Evolutionary conservation across 257 asterid genomes (phyloP).

Genomic region (Echium plantagineum): DNA sequence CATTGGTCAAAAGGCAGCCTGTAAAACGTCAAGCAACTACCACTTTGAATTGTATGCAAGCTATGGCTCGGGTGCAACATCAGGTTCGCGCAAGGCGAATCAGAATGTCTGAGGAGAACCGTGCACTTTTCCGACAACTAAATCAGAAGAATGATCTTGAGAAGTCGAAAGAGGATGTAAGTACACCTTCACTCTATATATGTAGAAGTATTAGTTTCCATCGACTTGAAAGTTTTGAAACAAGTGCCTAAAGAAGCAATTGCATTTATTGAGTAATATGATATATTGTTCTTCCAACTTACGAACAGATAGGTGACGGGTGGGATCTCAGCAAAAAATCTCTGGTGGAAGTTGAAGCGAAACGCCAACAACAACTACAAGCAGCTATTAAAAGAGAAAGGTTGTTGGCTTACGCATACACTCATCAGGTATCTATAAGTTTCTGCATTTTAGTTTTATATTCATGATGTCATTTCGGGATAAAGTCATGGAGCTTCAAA

Average conservation of each 20-base stretch:
- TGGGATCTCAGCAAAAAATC: conserved; percentile 62
- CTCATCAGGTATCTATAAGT: conserved; percentile 46
- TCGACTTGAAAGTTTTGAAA: too few species aligned
- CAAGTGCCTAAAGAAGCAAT: too few species aligned
- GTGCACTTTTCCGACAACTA: conserved; percentile 56
- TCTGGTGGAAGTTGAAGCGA: conserved; percentile 56
- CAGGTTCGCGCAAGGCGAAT: conserved; percentile 55
- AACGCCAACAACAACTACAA: conserved; percentile 37
- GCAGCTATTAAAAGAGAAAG: conserved; percentile 79
- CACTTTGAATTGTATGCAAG: conserved; percentile 61
- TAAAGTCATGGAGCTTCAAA: not conserved
- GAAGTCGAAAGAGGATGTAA: conserved; percentile 47
- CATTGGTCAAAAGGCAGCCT: conserved; percentile 48
- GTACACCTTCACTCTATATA: conserved; percentile 8
- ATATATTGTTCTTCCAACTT: not conserved
- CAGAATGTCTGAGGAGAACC: conserved; percentile 50
- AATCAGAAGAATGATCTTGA: conserved; percentile 53
- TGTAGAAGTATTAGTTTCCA: too few species aligned
- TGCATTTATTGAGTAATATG: not conserved
- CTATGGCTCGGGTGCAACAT: conserved; percentile 54
- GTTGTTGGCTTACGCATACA: conserved; percentile 65
- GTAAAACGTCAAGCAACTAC: conserved; percentile 55
- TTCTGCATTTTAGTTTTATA: not conserved
- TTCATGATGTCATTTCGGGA: not conserved
- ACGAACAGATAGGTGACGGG: conserved; percentile 33